Evolutionary conservation across 179 eudicot genomes (phyloP), one percentile per base, ranked within the genome.

Genomic region (Kewa caespitosa): DNA sequence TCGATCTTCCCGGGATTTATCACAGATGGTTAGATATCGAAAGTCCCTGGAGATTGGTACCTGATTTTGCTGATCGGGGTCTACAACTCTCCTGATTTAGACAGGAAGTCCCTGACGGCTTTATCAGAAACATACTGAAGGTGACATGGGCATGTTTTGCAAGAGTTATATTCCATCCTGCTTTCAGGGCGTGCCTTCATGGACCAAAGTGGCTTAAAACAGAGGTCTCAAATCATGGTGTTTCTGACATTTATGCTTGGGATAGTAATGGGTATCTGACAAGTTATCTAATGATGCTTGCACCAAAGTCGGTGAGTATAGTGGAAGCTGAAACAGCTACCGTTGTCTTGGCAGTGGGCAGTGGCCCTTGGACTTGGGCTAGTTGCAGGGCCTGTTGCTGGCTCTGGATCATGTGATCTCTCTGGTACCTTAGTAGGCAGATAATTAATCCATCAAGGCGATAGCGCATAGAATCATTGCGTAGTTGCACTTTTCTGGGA

Each of bases 1-100:
- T 93, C 98, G 0, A 93, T 93, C 30, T 93, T 91, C 79, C 98
- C 98, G 0, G 98, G 98, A 38, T 92, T 84, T 80, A 81, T 92
- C 38, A 87, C 95, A 23, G 98, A 93, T 57, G 86, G 83, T 79
- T 78, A 83, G 27, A 74, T 77, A 66, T 91, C 98, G 20, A 55
- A 72, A 14, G 28, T 79, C 50, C 80, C 89, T 9, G 57, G 77
- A 73, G 98, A 93, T 70, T 93, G 98, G 98, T 93, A 90, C 76
- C 98, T 97, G 0, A 83, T 93, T 34, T n/a, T 90, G 78, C 52
- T 93, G 37, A 89, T 93, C 31, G 76, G 88, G 38, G 78, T 80
- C 23, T 93, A 92, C 76, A 93, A 93, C 67, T 9, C 86, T 17
- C 85, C 93, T 0, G 97, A 93, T 77, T 81, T 92, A 38, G 79